phyloP scores from a whole-genome alignment of 352 stramenopile genomes.

The Blastocystis hominis region DNA sequence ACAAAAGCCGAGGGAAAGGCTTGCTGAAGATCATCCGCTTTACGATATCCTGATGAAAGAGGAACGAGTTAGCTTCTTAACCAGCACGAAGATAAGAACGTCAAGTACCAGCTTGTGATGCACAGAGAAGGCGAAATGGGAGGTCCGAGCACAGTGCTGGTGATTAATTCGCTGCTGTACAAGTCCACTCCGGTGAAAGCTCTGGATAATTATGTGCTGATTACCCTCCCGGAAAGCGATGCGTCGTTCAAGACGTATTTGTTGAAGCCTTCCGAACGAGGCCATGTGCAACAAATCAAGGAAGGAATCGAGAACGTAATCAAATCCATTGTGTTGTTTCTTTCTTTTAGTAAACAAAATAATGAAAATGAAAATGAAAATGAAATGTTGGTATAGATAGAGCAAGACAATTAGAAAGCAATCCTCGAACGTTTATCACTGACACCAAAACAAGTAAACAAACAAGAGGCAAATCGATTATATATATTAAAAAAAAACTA shows the following conservation, averaged over 20 bases:
- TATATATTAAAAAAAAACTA: too few relatives aligned
- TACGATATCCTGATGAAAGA: background rate
- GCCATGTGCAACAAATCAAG: background rate
- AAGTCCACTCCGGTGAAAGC: background rate
- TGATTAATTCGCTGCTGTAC: constrained; percentile 47
- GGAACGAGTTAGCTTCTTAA: background rate
- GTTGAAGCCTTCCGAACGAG: background rate
- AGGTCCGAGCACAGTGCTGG: constrained; percentile 2
- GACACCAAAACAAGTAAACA: too few relatives aligned
- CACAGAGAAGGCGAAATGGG: constrained; percentile 14
- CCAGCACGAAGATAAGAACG: background rate
- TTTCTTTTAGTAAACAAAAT: constrained; percentile 76
- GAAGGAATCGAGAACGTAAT: constrained; percentile 7
- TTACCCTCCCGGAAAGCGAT: constrained; percentile 26
- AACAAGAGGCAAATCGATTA: too few relatives aligned
- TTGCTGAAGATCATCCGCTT: constrained; percentile 1
- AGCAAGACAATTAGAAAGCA: too few relatives aligned
- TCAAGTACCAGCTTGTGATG: constrained; percentile 19
- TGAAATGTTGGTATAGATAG: too few relatives aligned
- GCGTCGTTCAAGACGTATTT: background rate
- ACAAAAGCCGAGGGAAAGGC: constrained; percentile 15
- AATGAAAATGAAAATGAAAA: constrained; percentile 59
- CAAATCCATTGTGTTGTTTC: background rate
- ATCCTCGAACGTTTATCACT: too few relatives aligned
- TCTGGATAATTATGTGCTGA: background rate